Percentiles rank a stretch among this genome's conserved stretches.
Evolutionary conservation across 495 filamentous ascomycete species (phyloP).

Genomic region (Aspergillus mulundensis): DNA sequence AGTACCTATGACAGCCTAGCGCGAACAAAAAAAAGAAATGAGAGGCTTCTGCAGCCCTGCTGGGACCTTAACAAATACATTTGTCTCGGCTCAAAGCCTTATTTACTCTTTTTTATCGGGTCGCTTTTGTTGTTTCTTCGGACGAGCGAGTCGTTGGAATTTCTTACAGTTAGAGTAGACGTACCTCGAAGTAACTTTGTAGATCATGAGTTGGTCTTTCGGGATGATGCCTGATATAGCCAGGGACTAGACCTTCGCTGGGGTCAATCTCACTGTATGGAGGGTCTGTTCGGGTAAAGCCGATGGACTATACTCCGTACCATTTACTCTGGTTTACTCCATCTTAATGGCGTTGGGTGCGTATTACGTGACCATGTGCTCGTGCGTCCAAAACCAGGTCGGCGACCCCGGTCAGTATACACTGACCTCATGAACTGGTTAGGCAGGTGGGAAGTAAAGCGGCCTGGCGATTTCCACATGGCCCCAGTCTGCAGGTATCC

Average conservation of each 20-base stretch:
- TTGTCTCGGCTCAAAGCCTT: too few species aligned
- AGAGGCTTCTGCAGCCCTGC: too few species aligned
- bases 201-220: too few species aligned
- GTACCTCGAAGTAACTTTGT: too few species aligned
- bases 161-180: too few species aligned
- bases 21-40: too few species aligned
- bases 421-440: neutral
- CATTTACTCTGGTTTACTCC: neutral
- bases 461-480: constrained; percentile 1
- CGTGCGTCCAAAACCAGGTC: neutral
- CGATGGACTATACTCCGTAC: neutral
- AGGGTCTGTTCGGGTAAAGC: neutral
- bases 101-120: too few species aligned
- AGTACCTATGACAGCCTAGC: too few species aligned
- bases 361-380: neutral
- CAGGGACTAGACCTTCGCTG: neutral
- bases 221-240: neutral
- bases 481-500: constrained; percentile 1
- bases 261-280: neutral
- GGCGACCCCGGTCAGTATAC: neutral
- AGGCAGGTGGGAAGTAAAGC: neutral
- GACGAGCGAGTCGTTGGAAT: too few species aligned
- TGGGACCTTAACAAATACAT: too few species aligned
- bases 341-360: too few species aligned
- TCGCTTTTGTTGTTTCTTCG: too few species aligned